phyloP scores from a whole-genome alignment of 2,329 filamentous ascomycete species.

The Cladosporium halotolerans region DNA sequence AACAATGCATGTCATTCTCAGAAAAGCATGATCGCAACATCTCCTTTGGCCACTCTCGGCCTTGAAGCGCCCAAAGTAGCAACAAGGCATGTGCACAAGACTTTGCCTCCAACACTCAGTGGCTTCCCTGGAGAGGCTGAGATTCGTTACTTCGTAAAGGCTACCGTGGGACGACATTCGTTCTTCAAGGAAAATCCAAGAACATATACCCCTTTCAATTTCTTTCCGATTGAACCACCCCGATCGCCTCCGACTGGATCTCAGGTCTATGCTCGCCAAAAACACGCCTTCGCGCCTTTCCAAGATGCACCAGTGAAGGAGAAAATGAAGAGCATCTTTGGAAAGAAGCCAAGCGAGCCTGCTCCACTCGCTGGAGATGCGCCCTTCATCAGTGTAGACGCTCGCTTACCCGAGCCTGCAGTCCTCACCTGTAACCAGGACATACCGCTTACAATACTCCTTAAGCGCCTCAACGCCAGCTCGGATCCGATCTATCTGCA shows the following conservation, averaged over 20 bases:
- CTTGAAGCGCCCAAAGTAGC: slow-evolving; percentile 42
- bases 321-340: slow-evolving; percentile 58
- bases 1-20: slow-evolving; percentile 61
- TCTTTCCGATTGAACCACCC: slow-evolving; percentile 88
- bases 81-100: slow-evolving; percentile 68
- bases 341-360: slow-evolving; percentile 31
- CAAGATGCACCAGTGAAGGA: slow-evolving; percentile 24
- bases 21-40: slow-evolving; percentile 7
- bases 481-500: slow-evolving; percentile 67
- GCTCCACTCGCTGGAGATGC: slow-evolving; percentile 29
- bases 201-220: slow-evolving; percentile 60
- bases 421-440: slow-evolving; percentile 86
- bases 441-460: slow-evolving; percentile 70
- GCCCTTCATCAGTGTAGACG: slow-evolving; percentile 68
- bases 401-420: slow-evolving; percentile 76
- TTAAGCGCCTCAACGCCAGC: slow-evolving; percentile 67
- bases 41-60: slow-evolving; percentile 37
- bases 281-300: slow-evolving; percentile 49
- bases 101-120: slow-evolving; percentile 81
- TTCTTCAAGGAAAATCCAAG: slow-evolving; percentile 88
- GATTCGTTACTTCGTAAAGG: slow-evolving; percentile 90
- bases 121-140: slow-evolving; percentile 82
- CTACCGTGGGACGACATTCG: slow-evolving; percentile 82
- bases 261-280: slow-evolving; percentile 77
- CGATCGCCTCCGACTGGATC: slow-evolving; percentile 60